Base-by-base conservation (phyloP, 129 eudicot genomes). In the Heracleum sosnowskyi region DNA sequence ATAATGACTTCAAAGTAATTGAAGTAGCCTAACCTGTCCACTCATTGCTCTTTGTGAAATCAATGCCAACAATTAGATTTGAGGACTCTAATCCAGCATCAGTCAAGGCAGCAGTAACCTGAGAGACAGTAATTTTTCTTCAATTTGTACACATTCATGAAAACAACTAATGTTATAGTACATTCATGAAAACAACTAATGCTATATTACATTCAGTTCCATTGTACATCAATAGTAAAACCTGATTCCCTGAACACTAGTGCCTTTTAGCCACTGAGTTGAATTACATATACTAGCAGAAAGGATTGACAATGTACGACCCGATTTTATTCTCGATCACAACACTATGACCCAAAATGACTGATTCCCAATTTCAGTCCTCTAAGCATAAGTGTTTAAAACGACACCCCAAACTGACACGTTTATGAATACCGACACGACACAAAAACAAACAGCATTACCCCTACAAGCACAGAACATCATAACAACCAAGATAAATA, bases 41-140 rank as follows among this genome's bases (percentile, higher is more conserved):
- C 81, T 91, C 97, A 26, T 91, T 89, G 90, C 97, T 91, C 82
- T 84, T 89, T 15, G 97, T 91, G 76, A 91, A 89, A 81, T 91
- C 94, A 29, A 91, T 83, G 33, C 97, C 97, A 79, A 89, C 89
- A 71, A 91, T 91, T 28, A 91, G 90, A 80, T 91, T 91, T 0
- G 97, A 91, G 4, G 97, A 91, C 55, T 91, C 97, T 57, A 91
- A 85, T 28, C 93, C 97, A 3, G 97, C 91, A n/a, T 76, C 41
- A 82, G 91, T 86, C 31, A 91, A 87, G 34, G 93, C 97, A 7
- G 36, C 79, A 49, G 92, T 91, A 68, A 91, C 96, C 96, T 88
- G 60, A 36, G 24, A 47, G 31, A 33, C 69, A 69, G 33, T n/a
- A 5, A 69, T 22, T 22, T 47, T 16, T 3, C 20, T 47, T 47